Evolutionary conservation across 495 filamentous ascomycete genomes (phyloP).

Genomic region (Eremomyces bilateralis): DNA sequence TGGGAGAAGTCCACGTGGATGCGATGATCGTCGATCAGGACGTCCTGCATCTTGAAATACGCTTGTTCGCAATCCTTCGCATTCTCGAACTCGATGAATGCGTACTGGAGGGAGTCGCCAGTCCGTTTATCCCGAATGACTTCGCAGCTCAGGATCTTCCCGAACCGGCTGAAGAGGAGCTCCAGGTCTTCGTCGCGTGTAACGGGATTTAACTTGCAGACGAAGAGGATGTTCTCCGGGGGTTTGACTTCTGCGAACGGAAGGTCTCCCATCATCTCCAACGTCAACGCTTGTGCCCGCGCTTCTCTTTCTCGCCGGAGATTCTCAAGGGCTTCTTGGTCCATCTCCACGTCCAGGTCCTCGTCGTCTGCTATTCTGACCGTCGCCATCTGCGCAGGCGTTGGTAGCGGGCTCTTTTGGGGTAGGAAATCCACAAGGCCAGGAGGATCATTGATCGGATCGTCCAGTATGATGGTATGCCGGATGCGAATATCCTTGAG

Average conservation of each 20-base stretch:
- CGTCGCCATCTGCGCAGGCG: conserved; percentile 68
- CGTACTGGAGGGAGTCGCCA: conserved; percentile 87
- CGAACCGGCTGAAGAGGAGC: conserved; percentile 91
- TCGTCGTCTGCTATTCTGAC: conserved; percentile 84
- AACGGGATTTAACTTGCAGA: conserved; percentile 95
- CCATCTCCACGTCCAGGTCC: conserved; percentile 49
- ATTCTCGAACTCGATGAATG: conserved; percentile 91
- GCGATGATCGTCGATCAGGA: conserved; percentile 89
- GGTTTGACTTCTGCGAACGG: conserved; percentile 97
- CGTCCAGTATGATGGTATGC: conserved; percentile 74
- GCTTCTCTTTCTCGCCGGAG: conserved; percentile 75
- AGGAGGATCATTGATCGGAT: conserved; percentile 62
- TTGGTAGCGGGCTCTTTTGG: conserved; percentile 58
- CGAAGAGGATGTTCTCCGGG: conserved; percentile 91
- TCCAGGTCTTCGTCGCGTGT: conserved; percentile 89
- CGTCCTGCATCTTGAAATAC: conserved; percentile 95
- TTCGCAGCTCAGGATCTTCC: conserved; percentile 86
- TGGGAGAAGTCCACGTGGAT: conserved; percentile 99
- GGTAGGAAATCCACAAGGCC: conserved; percentile 59
- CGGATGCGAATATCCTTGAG: conserved; percentile 83
- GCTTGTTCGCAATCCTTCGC: conserved; percentile 85
- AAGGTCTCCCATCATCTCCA: conserved; percentile 95
- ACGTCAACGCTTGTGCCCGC: conserved; percentile 75
- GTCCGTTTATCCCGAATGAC: conserved; percentile 89
- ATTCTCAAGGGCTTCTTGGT: conserved; percentile 59